These are phyloP conservation scores for Aspergillus vadensis DNA, from an alignment of 2,329 filamentous ascomycete genomes.

Conservation along the genomic window DNA sequence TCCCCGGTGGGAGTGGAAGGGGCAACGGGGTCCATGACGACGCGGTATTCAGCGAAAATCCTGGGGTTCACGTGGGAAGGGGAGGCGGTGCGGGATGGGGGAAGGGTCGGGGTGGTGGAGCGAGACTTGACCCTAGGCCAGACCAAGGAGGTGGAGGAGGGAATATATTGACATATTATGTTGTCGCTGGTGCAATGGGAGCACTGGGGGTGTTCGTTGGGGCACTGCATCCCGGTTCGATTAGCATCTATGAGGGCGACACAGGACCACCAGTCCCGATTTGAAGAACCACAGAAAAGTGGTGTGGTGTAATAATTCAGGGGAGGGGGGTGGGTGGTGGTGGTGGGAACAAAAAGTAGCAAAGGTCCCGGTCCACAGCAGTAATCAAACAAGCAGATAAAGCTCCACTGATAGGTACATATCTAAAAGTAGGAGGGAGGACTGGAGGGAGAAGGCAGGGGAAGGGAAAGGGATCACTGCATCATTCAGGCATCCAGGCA, in stretches of 20 bases:
- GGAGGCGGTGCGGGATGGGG: slow-evolving; percentile 12
- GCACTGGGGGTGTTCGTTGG: slow-evolving; percentile 19
- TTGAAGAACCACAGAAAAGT: background rate
- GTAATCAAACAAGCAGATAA: background rate
- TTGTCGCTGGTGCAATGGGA: slow-evolving; percentile 20
- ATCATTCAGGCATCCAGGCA: slow-evolving; percentile 4
- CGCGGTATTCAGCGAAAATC: slow-evolving; percentile 10
- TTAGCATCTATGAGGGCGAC: slow-evolving; percentile 12
- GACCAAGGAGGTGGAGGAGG: slow-evolving; percentile 14
- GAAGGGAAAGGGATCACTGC: background rate
- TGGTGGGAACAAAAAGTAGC: background rate
- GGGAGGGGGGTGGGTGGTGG: too few species aligned
- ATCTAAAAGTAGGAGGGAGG: background rate
- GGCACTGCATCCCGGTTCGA: slow-evolving; percentile 17
- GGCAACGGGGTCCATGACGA: slow-evolving; percentile 11
- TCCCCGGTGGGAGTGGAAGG: slow-evolving; percentile 8
- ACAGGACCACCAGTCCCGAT: background rate
- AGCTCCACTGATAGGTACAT: background rate
- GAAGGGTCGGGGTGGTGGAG: slow-evolving; percentile 14
- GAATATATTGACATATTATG: slow-evolving; percentile 18
- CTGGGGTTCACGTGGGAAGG: slow-evolving; percentile 11
- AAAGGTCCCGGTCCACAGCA: background rate
- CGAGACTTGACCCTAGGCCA: slow-evolving; percentile 18
- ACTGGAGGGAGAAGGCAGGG: background rate
- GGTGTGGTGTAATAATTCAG: background rate